Conservation (phyloP, 1,284 basidiomycete species). For the Porogramme epimiltina region DNA sequence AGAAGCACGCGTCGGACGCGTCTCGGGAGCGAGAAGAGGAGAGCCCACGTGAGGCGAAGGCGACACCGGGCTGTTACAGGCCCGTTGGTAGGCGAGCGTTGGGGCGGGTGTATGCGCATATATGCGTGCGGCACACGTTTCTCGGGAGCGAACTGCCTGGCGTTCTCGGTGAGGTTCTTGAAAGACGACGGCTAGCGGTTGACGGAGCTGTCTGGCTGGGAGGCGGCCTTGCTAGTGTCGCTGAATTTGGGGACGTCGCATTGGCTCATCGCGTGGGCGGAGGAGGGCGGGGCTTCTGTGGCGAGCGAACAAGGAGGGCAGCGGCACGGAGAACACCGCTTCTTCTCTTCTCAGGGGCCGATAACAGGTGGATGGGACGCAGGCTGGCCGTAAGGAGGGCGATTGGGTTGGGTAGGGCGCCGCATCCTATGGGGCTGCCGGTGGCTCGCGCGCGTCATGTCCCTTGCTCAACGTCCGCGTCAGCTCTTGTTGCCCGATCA, state of each 20-base stretch:
- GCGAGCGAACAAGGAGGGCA: too few species aligned
- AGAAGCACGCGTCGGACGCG: neutral
- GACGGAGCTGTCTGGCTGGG: conserved; percentile 1
- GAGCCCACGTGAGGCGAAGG: conserved; percentile 79
- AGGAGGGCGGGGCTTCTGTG: too few species aligned
- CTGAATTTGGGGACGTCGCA: conserved; percentile 1
- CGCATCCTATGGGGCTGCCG: too few species aligned
- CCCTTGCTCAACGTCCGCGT: too few species aligned
- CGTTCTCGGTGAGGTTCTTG: conserved; percentile 72
- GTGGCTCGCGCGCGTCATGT: too few species aligned
- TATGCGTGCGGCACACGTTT: conserved; percentile 54
- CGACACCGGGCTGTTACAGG: conserved; percentile 89
- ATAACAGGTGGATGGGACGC: too few species aligned
- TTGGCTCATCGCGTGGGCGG: neutral
- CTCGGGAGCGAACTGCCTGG: conserved; percentile 81
- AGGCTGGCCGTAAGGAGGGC: too few species aligned
- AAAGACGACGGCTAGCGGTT: conserved; percentile 53
- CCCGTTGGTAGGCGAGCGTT: too few species aligned
- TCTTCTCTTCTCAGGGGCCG: too few species aligned
- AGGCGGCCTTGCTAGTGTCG: neutral
- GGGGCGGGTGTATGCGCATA: neutral
- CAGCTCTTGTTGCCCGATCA: too few species aligned
- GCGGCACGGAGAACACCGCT: too few species aligned
- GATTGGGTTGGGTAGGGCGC: too few species aligned
- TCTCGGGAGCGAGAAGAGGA: neutral